Base-by-base conservation (phyloP, 1,284 basidiomycete genomes). In the Ganoderma leucocontextum region DNA sequence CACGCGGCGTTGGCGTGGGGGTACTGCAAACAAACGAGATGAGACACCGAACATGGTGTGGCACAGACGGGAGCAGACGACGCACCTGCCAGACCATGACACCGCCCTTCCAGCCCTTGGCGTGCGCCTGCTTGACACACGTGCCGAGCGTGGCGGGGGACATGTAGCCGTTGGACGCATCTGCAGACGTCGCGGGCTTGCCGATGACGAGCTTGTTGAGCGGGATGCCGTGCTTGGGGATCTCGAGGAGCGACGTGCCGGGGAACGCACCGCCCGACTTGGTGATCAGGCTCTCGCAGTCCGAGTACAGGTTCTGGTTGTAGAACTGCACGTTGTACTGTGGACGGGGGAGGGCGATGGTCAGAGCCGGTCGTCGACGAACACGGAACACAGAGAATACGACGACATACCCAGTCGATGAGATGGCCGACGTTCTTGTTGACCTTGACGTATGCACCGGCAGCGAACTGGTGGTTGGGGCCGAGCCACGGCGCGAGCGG, bases 401-500 rank as follows among this genome's bases (percentile, higher is more conserved):
- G 41, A 35, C 35, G 5, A 70, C 78, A 36, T 65, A 80, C 79
- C 78, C 78, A 81, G 71, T 81, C 80, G 68, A 81, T 81, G 63
- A 78, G 72, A 70, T 75, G 82, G 19, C 91, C 90, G 35, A 91
- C 89, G 17, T 79, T 74, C 61, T 79, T 71, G 78, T 91, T 78
- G 44, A 89, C 84, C 57, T 79, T 84, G 44, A 90, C 81, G 76
- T 91, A 91, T 19, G 86, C 89, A 62, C 90, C 89, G n/a, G 85
- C 86, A 38, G 81, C 79, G 80, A 83, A 89, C 62, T 74, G 78
- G 60, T 70, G 77, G 29, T 71, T 80, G 4, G 85, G 83, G 29
- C 85, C 81, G 78, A 89, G 87, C 86, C 86, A 88, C 15, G 86
- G 86, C 10, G 87, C 86, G 44, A 87, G 82, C 58, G 86, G 80